Percentiles rank a stretch among this genome's conserved stretches.
phyloP scores from a whole-genome alignment of 495 filamentous ascomycete species.

The Neurospora tetraspora region DNA sequence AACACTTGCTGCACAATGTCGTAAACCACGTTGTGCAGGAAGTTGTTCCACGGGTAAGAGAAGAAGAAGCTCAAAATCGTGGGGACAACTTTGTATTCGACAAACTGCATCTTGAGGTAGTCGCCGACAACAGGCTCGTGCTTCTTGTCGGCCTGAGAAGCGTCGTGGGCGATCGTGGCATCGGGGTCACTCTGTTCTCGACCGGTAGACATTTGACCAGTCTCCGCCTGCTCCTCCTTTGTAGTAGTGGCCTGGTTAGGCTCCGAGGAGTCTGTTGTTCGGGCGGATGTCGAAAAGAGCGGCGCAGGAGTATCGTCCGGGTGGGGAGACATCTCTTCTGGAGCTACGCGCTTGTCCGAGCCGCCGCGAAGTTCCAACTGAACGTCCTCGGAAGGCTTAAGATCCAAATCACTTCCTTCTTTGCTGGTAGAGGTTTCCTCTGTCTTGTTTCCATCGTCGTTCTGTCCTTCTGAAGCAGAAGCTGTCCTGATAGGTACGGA shows the following conservation, averaged over 20 bases:
- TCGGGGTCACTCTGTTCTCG: constrained; percentile 8
- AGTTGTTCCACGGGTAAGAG: constrained; percentile 98
- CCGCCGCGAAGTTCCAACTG: neutral
- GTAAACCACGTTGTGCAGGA: constrained; percentile 98
- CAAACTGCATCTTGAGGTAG: constrained; percentile 92
- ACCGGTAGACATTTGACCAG: constrained; percentile 11
- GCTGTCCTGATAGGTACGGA: neutral
- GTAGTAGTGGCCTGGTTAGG: neutral
- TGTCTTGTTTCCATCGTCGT: neutral
- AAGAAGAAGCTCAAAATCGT: constrained; percentile 98
- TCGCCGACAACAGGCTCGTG: constrained; percentile 87
- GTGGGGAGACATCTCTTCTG: constrained; percentile 35
- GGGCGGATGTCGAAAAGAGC: constrained; percentile 37
- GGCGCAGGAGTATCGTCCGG: constrained; percentile 61
- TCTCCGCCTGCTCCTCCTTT: neutral
- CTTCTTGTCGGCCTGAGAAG: constrained; percentile 1
- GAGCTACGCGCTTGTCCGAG: neutral
- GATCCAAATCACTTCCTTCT: neutral
- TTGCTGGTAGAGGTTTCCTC: neutral
- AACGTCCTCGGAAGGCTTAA: neutral
- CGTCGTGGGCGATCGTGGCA: constrained; percentile 4
- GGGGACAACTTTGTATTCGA: constrained; percentile 86
- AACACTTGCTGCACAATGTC: constrained; percentile 99
- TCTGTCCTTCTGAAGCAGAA: neutral
- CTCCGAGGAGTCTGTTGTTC: neutral